Conservation (phyloP, 768 basidiomycete genomes). For the Pisolithus albus region DNA sequence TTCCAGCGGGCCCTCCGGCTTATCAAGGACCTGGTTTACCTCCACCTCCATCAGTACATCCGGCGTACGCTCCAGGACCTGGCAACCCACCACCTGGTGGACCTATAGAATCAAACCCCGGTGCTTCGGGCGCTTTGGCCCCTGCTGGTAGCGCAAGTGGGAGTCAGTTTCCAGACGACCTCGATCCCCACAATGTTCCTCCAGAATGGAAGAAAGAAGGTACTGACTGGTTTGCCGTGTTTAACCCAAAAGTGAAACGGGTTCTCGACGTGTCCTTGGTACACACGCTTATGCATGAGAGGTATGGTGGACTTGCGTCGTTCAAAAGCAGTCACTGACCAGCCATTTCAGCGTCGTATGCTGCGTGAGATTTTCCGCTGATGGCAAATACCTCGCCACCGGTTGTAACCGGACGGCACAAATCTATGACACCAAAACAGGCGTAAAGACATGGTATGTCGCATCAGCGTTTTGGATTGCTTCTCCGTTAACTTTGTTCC, state of each 20-base stretch:
- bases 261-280: constrained; percentile 73
- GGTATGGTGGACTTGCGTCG: constrained; percentile 38
- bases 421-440: constrained; percentile 89
- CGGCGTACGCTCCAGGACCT: constrained; percentile 26
- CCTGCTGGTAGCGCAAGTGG: constrained; percentile 24
- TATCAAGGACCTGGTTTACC: constrained; percentile 33
- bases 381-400: constrained; percentile 88
- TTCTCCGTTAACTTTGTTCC: constrained; percentile 6
- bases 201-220: constrained; percentile 52
- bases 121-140: constrained; percentile 17
- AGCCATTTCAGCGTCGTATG: constrained; percentile 57
- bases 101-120: constrained; percentile 18
- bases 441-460: constrained; percentile 72
- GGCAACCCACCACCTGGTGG: constrained; percentile 27
- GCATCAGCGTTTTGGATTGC: constrained; percentile 1
- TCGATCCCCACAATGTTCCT: constrained; percentile 29
- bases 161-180: constrained; percentile 29
- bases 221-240: constrained; percentile 83
- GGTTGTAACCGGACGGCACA: constrained; percentile 96
- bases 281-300: constrained; percentile 88
- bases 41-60: constrained; percentile 27
- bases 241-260: constrained; percentile 75
- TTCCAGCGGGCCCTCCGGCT: constrained; percentile 22
- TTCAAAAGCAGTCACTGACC: neutral
- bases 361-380: constrained; percentile 90